These are phyloP conservation scores for Lasiodiplodia sp. DNA, from an alignment of 2,329 filamentous ascomycete genomes.

Conservation along the genomic window DNA sequence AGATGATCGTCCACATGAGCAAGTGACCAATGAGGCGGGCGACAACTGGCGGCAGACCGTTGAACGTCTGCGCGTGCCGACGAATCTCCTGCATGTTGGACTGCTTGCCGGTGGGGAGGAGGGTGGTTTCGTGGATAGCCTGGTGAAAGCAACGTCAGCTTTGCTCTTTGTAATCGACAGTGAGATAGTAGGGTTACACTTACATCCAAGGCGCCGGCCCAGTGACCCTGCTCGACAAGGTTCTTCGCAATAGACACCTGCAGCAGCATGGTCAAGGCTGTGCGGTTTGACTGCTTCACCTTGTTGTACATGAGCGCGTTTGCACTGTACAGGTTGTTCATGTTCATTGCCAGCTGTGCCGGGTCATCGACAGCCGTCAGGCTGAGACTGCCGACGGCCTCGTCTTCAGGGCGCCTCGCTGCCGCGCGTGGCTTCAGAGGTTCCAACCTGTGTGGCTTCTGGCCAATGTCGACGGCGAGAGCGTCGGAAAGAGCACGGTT, in stretches of 20 bases:
- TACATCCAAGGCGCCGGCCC: constrained; percentile 70
- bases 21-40: constrained; percentile 89
- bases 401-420: constrained; percentile 23
- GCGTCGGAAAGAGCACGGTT: constrained; percentile 91
- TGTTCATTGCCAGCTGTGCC: constrained; percentile 66
- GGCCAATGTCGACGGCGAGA: constrained; percentile 83
- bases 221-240: constrained; percentile 64
- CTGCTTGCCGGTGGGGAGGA: constrained; percentile 78
- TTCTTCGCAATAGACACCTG: constrained; percentile 67
- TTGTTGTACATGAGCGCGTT: constrained; percentile 67
- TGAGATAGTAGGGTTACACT: constrained; percentile 45
- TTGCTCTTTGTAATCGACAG: background rate
- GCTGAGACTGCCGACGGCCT: constrained; percentile 63
- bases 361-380: constrained; percentile 74
- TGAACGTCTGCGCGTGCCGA: constrained; percentile 79
- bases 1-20: constrained; percentile 90
- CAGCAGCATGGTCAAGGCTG: constrained; percentile 66
- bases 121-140: constrained; percentile 73
- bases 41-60: constrained; percentile 78
- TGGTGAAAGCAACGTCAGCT: constrained; percentile 20
- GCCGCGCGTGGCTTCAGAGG: constrained; percentile 75
- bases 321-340: constrained; percentile 67
- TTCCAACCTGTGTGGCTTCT: constrained; percentile 78
- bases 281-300: constrained; percentile 65
- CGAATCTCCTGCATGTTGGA: constrained; percentile 83